These are phyloP conservation scores for Colletotrichum tropicicola DNA, from an alignment of 2,329 filamentous ascomycete species.

Conservation along the genomic window DNA sequence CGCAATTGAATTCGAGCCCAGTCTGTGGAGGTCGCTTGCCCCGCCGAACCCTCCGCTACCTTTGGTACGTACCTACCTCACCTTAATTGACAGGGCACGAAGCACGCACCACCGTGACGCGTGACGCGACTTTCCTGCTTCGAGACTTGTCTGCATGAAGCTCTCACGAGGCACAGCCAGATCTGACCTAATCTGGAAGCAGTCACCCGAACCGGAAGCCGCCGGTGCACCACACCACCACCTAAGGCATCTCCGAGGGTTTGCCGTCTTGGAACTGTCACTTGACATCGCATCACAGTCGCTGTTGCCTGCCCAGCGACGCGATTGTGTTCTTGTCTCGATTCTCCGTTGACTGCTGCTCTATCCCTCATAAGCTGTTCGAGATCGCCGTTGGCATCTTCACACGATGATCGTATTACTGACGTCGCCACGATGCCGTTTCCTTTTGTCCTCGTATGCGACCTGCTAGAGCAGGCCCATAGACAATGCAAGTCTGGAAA, in stretches of 20 bases:
- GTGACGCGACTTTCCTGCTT: conserved; percentile 16
- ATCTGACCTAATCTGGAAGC: background rate
- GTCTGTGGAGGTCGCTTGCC: too few relatives aligned
- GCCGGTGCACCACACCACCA: background rate
- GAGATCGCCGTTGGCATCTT: background rate
- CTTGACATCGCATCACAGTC: background rate
- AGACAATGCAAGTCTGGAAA: conserved; percentile 44
- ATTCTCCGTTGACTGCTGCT: too few relatives aligned
- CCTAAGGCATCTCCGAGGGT: conserved; percentile 1
- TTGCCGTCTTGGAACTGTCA: background rate
- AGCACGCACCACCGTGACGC: conserved; percentile 7
- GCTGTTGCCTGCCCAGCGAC: background rate
- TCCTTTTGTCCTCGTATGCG: conserved; percentile 76
- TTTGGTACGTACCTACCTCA: too few relatives aligned
- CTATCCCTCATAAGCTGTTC: too few relatives aligned
- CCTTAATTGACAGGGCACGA: background rate
- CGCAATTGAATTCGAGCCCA: too few relatives aligned
- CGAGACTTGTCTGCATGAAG: conserved; percentile 11
- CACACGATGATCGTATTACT: background rate
- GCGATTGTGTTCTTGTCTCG: background rate
- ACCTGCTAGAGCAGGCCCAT: conserved; percentile 76
- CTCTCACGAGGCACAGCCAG: conserved; percentile 14
- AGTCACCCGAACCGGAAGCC: background rate
- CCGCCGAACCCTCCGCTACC: too few relatives aligned
- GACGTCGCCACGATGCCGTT: conserved; percentile 62